Conservation (phyloP, 768 basidiomycete genomes). For the Naganishia vishniacii region DNA sequence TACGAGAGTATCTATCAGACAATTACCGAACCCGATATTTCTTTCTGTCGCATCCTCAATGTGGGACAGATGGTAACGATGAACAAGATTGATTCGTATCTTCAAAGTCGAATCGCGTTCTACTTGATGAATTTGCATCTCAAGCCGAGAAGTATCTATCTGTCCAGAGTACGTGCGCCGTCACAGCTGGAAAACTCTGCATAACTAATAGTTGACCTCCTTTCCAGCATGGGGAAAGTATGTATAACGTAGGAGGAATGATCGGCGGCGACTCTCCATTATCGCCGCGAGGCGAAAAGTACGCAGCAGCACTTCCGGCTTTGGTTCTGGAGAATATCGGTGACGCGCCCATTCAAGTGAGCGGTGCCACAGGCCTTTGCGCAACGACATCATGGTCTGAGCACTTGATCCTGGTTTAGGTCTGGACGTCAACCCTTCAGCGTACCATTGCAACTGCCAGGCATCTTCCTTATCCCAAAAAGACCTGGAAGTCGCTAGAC, state of each 20-base stretch:
- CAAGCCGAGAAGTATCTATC: constrained; percentile 91
- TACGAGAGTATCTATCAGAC: constrained; percentile 96
- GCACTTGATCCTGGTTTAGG: constrained; percentile 52
- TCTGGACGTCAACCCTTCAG: constrained; percentile 97
- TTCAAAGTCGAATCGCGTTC: constrained; percentile 94
- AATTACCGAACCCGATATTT: constrained; percentile 81
- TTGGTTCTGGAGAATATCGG: constrained; percentile 88
- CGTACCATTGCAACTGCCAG: constrained; percentile 88
- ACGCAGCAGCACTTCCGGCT: constrained; percentile 76
- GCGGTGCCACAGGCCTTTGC: constrained; percentile 24
- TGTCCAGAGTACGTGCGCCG: constrained; percentile 68
- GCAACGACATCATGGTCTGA: not conserved
- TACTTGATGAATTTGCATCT: constrained; percentile 98
- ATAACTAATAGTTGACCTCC: not conserved
- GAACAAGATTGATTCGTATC: constrained; percentile 78
- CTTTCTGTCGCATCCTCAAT: constrained; percentile 85
- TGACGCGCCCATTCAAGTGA: constrained; percentile 74
- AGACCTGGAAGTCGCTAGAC: constrained; percentile 98
- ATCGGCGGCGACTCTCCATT: constrained; percentile 95
- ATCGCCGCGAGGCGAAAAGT: constrained; percentile 75
- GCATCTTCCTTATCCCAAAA: constrained; percentile 72
- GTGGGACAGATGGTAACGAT: constrained; percentile 85
- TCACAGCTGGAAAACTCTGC: not conserved
- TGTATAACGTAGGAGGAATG: constrained; percentile 91
- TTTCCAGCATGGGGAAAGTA: constrained; percentile 88